Conservation (phyloP, 2,329 filamentous ascomycete species). For the Ustilaginoidea virens region DNA sequence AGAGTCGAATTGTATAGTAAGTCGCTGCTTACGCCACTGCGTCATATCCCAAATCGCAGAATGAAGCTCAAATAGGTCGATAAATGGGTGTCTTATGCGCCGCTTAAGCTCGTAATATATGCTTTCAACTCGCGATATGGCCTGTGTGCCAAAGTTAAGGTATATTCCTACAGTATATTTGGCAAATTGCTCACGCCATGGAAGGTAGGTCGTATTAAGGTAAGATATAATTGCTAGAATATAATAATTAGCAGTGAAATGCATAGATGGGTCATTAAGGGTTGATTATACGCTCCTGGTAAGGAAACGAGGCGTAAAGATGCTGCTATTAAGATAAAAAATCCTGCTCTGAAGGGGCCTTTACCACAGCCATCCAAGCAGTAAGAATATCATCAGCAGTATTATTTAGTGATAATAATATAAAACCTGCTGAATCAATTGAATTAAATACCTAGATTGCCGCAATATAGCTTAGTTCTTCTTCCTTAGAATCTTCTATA, state of each 20-base stretch:
- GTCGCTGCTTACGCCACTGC: no score
- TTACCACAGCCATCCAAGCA: no score
- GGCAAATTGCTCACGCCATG: background rate
- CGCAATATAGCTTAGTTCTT: background rate
- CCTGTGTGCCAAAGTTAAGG: background rate
- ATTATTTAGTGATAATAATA: no score
- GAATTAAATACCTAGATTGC: no score
- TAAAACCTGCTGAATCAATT: no score
- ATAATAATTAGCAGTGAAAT: background rate
- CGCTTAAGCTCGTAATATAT: no score
- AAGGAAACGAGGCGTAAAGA: background rate
- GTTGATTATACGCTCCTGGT: background rate
- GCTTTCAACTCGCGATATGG: background rate
- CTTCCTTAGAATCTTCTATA: background rate
- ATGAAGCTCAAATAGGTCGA: background rate
- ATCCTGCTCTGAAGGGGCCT: no score
- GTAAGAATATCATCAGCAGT: no score
- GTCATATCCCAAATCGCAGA: background rate
- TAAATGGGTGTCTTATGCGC: no score
- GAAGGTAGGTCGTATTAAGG: background rate
- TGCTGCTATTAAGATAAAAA: background rate
- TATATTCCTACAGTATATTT: background rate
- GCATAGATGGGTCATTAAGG: background rate
- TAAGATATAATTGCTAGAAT: background rate
- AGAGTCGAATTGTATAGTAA: no score